phyloP scores from a whole-genome alignment of 108 stramenopile genomes.

The Pseudonitzschia multistriata region DNA sequence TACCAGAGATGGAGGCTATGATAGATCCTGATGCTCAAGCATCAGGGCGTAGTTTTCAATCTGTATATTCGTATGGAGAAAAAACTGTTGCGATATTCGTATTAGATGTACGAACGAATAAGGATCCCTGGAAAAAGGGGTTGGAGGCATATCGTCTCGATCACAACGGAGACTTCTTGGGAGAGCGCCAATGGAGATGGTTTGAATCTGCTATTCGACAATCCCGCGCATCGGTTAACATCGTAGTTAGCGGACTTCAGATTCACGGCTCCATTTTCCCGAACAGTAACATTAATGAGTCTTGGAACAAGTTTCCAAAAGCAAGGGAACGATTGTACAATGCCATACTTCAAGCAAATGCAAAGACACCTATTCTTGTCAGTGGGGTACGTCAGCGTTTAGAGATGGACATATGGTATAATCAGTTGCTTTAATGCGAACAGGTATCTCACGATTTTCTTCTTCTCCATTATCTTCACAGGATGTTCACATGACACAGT shows the following conservation, averaged over 20 bases:
- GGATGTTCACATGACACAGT: too few species aligned
- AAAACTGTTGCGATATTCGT: constrained; percentile 58
- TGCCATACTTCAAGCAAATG: constrained; percentile 45
- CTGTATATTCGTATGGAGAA: too few species aligned
- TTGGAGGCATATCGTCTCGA: neutral
- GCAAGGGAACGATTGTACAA: constrained; percentile 60
- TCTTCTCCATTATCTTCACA: too few species aligned
- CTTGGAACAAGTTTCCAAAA: constrained; percentile 55
- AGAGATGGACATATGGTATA: too few species aligned
- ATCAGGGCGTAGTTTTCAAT: constrained; percentile 12
- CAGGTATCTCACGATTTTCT: too few species aligned
- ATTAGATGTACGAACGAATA: constrained; percentile 59
- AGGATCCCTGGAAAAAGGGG: constrained; percentile 47
- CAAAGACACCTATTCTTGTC: constrained; percentile 56
- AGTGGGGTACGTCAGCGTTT: too few species aligned
- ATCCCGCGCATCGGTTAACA: constrained; percentile 59
- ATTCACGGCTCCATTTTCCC: constrained; percentile 48
- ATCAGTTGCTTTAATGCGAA: too few species aligned
- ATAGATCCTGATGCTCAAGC: constrained; percentile 52
- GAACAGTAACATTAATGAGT: constrained; percentile 55
- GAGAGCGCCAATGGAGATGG: constrained; percentile 75
- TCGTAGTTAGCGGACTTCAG: constrained; percentile 70
- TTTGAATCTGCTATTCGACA: constrained; percentile 46
- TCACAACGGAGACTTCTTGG: constrained; percentile 54
- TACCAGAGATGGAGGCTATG: too few species aligned